phyloP scores from a whole-genome alignment of 164 flowering plant genomes.

The Tetracentron sinense region DNA sequence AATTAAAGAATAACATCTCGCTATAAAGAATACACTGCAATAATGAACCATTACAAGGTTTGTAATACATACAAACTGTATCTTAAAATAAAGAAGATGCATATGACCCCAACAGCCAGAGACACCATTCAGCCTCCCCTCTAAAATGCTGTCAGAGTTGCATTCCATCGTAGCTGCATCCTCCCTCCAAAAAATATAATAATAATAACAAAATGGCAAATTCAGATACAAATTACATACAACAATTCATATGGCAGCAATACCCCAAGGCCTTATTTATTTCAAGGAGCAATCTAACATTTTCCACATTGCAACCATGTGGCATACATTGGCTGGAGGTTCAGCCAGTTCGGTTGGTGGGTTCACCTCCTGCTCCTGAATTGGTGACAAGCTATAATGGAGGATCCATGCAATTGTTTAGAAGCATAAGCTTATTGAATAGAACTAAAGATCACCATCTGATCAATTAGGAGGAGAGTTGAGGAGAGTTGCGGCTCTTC shows the following conservation, averaged over 20 bases:
- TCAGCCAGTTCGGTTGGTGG: neutral
- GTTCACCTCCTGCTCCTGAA: conserved; percentile 1
- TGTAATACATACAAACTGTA: conserved; percentile 16
- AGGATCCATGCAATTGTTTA: neutral
- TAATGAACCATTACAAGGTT: conserved; percentile 6
- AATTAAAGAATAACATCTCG: conserved; percentile 9
- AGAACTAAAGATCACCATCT: neutral
- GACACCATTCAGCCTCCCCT: no score
- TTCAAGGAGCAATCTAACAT: neutral
- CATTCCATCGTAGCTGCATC: conserved; percentile 1
- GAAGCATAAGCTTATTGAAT: neutral
- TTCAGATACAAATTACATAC: neutral
- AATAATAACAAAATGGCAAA: conserved; percentile 9
- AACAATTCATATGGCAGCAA: conserved; percentile 13
- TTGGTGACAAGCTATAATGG: neutral
- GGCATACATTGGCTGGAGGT: neutral
- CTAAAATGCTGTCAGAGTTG: neutral
- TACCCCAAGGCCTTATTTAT: conserved; percentile 15
- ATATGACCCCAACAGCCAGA: neutral
- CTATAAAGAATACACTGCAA: conserved; percentile 17
- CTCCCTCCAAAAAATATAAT: no score
- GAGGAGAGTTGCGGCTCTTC: conserved; percentile 26
- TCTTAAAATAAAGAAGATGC: neutral
- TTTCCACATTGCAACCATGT: neutral
- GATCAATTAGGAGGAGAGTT: conserved; percentile 21